These are phyloP conservation scores for Neonectria coccinea DNA, from an alignment of 2,329 filamentous ascomycete species.

Conservation along the genomic window DNA sequence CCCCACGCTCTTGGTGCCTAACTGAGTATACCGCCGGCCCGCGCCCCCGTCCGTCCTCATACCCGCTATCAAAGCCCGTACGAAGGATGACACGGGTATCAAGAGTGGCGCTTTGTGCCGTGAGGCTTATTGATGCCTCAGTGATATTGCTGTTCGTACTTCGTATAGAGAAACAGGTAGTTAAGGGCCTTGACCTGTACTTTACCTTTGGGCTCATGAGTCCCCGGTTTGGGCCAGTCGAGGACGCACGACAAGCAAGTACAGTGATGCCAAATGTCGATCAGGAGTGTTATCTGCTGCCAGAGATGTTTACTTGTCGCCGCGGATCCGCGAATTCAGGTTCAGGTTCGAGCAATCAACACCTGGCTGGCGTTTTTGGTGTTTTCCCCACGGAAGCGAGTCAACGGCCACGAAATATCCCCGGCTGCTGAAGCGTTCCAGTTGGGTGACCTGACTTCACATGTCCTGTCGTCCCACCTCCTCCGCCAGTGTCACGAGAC, in stretches of 20 bases:
- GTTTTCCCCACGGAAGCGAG: conserved; percentile 12
- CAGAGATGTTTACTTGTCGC: conserved; percentile 23
- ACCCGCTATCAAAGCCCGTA: conserved; percentile 2
- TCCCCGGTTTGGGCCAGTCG: not conserved
- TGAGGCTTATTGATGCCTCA: not conserved
- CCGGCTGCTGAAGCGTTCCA: conserved; percentile 11
- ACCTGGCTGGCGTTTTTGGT: conserved; percentile 8
- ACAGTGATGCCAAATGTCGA: conserved; percentile 23
- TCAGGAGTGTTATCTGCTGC: conserved; percentile 9
- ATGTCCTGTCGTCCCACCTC: conserved; percentile 34
- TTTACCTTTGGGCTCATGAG: no score
- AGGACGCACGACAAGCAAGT: conserved; percentile 7
- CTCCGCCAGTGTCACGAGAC: conserved; percentile 31
- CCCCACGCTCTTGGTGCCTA: conserved; percentile 36
- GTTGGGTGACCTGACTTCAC: conserved; percentile 36
- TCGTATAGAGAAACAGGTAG: not conserved
- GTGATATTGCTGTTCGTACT: not conserved
- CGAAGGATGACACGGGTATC: not conserved
- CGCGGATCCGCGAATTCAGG: conserved; percentile 23
- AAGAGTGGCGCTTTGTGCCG: not conserved
- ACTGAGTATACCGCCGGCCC: not conserved
- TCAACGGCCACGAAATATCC: conserved; percentile 11
- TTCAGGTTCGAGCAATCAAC: conserved; percentile 20
- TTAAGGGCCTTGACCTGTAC: not conserved
- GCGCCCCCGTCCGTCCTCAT: not conserved